Conservation (phyloP, 768 basidiomycete species). For the Macrocybe gigantea region DNA sequence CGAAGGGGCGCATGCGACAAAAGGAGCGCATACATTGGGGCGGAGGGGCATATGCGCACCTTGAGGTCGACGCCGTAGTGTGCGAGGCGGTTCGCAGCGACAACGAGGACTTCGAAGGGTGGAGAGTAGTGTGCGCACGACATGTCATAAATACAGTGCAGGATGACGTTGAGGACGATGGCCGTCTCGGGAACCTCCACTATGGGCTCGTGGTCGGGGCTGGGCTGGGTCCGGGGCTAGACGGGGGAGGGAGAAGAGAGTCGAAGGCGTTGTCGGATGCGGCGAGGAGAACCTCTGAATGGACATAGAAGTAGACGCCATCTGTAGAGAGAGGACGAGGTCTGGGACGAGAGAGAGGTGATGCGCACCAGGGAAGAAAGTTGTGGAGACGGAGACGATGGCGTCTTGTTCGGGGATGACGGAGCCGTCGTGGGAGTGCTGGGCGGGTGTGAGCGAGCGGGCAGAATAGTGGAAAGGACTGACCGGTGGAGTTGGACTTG, state of each 20-base stretch:
- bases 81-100: conserved; percentile 50
- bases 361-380: conserved; percentile 70
- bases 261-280: conserved; percentile 64
- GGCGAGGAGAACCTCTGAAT: conserved; percentile 49
- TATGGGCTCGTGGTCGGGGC: conserved; percentile 42
- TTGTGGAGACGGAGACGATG: conserved; percentile 74
- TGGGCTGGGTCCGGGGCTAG: conserved; percentile 24
- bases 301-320: conserved; percentile 81
- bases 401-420: conserved; percentile 35
- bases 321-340: conserved; percentile 65
- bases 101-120: conserved; percentile 48
- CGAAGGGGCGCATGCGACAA: conserved; percentile 62
- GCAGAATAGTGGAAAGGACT: conserved; percentile 13
- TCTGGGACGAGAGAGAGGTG: conserved; percentile 54
- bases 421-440: conserved; percentile 44
- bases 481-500: conserved; percentile 66
- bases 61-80: conserved; percentile 56
- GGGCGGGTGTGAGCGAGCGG: conserved; percentile 1
- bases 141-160: conserved; percentile 69
- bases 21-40: conserved; percentile 53
- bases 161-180: conserved; percentile 59
- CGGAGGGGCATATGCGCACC: conserved; percentile 39
- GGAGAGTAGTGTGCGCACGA: conserved; percentile 74
- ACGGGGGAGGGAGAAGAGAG: conserved; percentile 42
- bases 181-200: conserved; percentile 57